A percentile compares a stretch with the other conserved stretches of the same genome.
Conservation (phyloP, 225 moss, liverwort and hornwort species). For the Bryum argenteum region DNA sequence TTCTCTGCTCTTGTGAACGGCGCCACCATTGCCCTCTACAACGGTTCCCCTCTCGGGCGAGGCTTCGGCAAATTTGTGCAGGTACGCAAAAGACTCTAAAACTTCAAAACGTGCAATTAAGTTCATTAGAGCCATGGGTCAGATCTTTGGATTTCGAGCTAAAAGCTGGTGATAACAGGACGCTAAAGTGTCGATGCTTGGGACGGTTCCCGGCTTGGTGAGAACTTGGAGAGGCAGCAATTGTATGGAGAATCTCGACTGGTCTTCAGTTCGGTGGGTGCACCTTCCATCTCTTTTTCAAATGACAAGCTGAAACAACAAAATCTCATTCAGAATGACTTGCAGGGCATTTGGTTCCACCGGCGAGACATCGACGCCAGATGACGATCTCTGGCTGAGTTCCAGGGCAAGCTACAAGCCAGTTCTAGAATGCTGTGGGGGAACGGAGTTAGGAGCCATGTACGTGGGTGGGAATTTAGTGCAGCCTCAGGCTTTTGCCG, state of each 20-base stretch:
- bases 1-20: conserved; percentile 75
- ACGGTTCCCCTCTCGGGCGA: conserved; percentile 77
- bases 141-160: not conserved
- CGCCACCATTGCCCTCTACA: conserved; percentile 73
- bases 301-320: too few relatives aligned
- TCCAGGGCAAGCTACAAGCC: conserved; percentile 68
- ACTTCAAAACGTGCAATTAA: too few relatives aligned
- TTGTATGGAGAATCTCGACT: conserved; percentile 73
- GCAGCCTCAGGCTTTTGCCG: conserved; percentile 80
- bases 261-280: conserved; percentile 62
- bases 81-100: conserved; percentile 35
- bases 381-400: conserved; percentile 89
- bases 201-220: conserved; percentile 82
- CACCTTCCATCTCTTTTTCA: not conserved
- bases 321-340: not conserved
- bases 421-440: conserved; percentile 83
- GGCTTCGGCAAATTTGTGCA: conserved; percentile 88
- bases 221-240: conserved; percentile 67
- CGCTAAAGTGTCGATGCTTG: conserved; percentile 60
- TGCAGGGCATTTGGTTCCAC: conserved; percentile 58
- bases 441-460: conserved; percentile 80
- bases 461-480: conserved; percentile 66
- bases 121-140: not conserved
- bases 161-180: conserved; percentile 52
- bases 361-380: conserved; percentile 78